Conservation (phyloP, 805 yeast species). For the Wickerhamomyces bovis region DNA sequence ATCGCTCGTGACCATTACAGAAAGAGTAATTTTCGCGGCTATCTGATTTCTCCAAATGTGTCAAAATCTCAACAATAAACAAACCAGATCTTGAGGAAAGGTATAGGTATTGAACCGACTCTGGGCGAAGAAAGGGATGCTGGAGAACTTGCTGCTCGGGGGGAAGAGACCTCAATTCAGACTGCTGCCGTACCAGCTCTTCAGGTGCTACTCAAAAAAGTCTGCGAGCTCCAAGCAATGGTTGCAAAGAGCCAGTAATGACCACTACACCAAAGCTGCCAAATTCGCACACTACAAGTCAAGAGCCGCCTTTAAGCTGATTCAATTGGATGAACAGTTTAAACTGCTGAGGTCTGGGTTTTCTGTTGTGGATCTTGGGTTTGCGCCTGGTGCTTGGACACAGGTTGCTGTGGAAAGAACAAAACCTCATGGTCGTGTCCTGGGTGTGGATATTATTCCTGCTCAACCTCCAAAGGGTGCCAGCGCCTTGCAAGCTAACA, state of each 20-base stretch:
- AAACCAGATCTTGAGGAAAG: too few species aligned
- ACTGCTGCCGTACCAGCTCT: constrained; percentile 1
- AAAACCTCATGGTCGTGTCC: constrained; percentile 44
- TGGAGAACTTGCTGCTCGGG: not conserved
- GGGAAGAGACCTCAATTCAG: not conserved
- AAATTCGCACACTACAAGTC: constrained; percentile 58
- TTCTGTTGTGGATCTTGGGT: constrained; percentile 81
- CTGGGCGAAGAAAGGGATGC: not conserved
- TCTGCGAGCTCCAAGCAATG: constrained; percentile 61
- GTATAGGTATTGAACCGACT: too few species aligned
- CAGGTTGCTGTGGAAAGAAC: constrained; percentile 66
- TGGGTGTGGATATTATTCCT: constrained; percentile 81
- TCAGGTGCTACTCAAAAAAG: constrained; percentile 21
- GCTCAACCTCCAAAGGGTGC: constrained; percentile 78
- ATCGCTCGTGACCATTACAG: not conserved
- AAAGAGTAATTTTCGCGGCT: not conserved
- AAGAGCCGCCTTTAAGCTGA: constrained; percentile 85
- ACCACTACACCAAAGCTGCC: constrained; percentile 63
- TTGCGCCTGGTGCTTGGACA: constrained; percentile 94
- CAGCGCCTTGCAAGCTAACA: constrained; percentile 79
- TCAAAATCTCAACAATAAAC: not conserved
- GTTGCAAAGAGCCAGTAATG: constrained; percentile 65
- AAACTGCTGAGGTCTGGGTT: constrained; percentile 48
- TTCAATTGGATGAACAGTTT: constrained; percentile 66
- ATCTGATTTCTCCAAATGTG: not conserved